A percentile compares a stretch with the other conserved stretches of the same genome.
Evolutionary conservation across 148 eudicot species (phyloP).

Genomic region (Fagopyrum homotropicum): DNA sequence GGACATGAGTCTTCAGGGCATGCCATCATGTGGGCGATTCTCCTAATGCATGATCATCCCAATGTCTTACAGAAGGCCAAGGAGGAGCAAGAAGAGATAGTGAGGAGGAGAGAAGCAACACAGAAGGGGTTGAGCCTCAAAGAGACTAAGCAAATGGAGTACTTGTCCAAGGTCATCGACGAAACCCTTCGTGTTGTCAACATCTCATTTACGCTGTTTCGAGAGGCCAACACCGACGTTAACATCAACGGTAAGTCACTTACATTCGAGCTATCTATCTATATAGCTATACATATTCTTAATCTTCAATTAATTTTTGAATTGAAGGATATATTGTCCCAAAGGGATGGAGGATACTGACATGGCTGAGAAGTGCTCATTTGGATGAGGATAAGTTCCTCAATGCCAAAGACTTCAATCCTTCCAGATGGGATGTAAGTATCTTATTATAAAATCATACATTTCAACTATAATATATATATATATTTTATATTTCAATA

Average conservation of each 20-base stretch:
- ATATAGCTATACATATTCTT: too few species aligned
- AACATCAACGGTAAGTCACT: constrained; percentile 35
- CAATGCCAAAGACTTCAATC: constrained; percentile 29
- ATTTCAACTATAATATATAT: too few species aligned
- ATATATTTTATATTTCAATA: too few species aligned
- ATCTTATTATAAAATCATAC: neutral
- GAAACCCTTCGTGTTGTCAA: constrained; percentile 41
- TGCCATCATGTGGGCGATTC: constrained; percentile 42
- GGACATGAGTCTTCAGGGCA: constrained; percentile 60
- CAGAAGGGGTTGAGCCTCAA: constrained; percentile 30
- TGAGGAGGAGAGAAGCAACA: constrained; percentile 26
- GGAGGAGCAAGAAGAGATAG: constrained; percentile 46
- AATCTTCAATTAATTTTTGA: too few species aligned
- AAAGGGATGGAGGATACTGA: constrained; percentile 45
- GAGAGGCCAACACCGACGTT: constrained; percentile 42
- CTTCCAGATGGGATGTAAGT: constrained; percentile 58
- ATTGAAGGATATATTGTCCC: constrained; percentile 33
- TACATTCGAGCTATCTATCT: neutral
- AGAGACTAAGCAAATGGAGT: constrained; percentile 41
- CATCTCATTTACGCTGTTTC: constrained; percentile 32
- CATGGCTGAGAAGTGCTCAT: constrained; percentile 44
- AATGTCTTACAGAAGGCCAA: constrained; percentile 33
- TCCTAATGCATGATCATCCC: constrained; percentile 38
- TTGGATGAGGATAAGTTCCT: constrained; percentile 23
- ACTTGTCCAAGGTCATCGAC: constrained; percentile 43